Percentiles rank a stretch among this genome's conserved stretches.
Evolutionary conservation across 164 flowering plant genomes (phyloP).

Genomic region (Paratinospora sagittata): DNA sequence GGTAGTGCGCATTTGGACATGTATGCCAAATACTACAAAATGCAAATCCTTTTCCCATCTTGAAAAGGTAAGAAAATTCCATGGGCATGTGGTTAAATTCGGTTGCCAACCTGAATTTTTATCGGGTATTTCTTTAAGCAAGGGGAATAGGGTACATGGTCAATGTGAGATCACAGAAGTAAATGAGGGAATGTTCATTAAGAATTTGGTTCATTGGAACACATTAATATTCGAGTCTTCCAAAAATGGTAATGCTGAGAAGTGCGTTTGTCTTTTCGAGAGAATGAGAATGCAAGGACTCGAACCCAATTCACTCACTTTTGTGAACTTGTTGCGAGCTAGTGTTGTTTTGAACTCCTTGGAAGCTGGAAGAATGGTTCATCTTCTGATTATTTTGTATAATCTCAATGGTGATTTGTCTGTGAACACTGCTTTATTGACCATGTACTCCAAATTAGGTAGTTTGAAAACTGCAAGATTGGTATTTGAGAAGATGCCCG

Average conservation of each 20-base stretch:
- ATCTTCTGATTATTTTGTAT: constrained; percentile 31
- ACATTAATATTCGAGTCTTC: constrained; percentile 24
- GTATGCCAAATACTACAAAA: constrained; percentile 62
- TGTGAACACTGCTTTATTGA: constrained; percentile 45
- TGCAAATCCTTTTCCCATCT: constrained; percentile 34
- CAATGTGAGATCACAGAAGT: constrained; percentile 10
- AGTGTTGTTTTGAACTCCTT: constrained; percentile 35
- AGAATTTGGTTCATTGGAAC: constrained; percentile 21
- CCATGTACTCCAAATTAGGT: constrained; percentile 47
- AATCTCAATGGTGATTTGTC: constrained; percentile 26
- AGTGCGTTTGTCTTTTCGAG: constrained; percentile 26
- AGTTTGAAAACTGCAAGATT: constrained; percentile 28
- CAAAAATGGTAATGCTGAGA: constrained; percentile 19
- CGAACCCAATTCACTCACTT: constrained; percentile 22
- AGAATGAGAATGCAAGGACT: constrained; percentile 34
- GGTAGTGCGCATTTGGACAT: constrained; percentile 69
- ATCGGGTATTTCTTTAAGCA: constrained; percentile 28
- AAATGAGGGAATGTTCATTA: background rate
- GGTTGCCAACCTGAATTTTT: constrained; percentile 32
- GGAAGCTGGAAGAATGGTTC: constrained; percentile 28
- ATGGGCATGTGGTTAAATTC: constrained; percentile 37
- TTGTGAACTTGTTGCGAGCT: constrained; percentile 33
- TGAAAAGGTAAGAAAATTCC: constrained; percentile 28
- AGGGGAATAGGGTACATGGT: constrained; percentile 20
- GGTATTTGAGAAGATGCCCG: constrained; percentile 40